phyloP scores from a whole-genome alignment of 2,329 filamentous ascomycete genomes.

The Cucurbitaria berberidis region DNA sequence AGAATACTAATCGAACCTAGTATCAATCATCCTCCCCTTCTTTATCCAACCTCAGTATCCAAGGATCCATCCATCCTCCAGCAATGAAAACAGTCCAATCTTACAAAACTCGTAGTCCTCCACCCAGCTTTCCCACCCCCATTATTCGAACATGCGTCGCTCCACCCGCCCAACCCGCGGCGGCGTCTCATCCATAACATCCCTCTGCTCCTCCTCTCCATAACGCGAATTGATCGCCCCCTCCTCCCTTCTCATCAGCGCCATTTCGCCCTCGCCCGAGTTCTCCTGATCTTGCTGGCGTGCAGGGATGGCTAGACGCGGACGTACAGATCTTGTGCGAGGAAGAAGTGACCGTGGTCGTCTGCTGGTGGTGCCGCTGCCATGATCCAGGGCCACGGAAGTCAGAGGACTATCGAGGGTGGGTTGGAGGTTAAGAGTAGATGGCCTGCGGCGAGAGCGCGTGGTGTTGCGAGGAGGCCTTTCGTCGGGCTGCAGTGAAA shows the following conservation, averaged over 20 bases:
- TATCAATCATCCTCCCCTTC: too few species aligned
- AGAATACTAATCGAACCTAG: too few species aligned
- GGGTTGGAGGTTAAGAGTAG: slow-evolving; percentile 6
- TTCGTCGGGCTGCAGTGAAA: slow-evolving; percentile 5
- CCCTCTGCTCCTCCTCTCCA: slow-evolving; percentile 26
- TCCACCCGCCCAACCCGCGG: slow-evolving; percentile 45
- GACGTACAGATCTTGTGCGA: slow-evolving; percentile 7
- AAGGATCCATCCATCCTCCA: not conserved
- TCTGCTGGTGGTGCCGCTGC: slow-evolving; percentile 18
- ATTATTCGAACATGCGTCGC: slow-evolving; percentile 21
- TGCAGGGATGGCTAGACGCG: slow-evolving; percentile 19
- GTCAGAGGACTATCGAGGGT: not conserved
- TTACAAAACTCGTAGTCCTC: not conserved
- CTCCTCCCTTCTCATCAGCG: slow-evolving; percentile 37
- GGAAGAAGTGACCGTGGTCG: too few species aligned
- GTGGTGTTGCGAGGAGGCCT: slow-evolving; percentile 1
- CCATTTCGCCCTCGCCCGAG: slow-evolving; percentile 32
- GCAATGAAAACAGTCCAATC: not conserved
- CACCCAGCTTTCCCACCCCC: not conserved
- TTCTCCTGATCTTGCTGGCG: slow-evolving; percentile 45
- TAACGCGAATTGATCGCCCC: slow-evolving; percentile 26
- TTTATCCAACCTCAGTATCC: not conserved
- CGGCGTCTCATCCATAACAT: slow-evolving; percentile 47
- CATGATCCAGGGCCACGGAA: slow-evolving; percentile 15
- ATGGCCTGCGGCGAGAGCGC: slow-evolving; percentile 1